phyloP scores from a whole-genome alignment of 108 stramenopile species.

The Cyclotella distinguenda region DNA sequence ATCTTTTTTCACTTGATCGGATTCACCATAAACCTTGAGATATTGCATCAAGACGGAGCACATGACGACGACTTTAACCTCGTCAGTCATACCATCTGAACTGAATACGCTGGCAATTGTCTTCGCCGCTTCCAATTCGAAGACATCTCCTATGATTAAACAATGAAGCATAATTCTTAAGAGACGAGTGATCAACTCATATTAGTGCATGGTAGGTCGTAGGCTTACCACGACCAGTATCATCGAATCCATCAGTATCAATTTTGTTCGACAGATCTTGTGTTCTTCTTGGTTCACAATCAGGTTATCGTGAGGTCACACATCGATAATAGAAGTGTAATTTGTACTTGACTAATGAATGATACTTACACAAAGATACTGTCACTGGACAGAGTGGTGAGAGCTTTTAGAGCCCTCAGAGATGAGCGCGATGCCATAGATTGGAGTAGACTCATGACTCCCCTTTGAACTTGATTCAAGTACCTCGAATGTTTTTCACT shows the following conservation, averaged over 20 bases:
- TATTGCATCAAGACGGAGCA: conserved; percentile 51
- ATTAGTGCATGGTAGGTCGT: background rate
- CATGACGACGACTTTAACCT: conserved; percentile 51
- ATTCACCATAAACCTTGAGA: conserved; percentile 31
- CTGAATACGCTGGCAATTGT: conserved; percentile 46
- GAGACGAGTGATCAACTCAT: background rate
- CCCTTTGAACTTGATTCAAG: conserved; percentile 76
- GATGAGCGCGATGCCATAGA: conserved; percentile 70
- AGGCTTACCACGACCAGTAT: conserved; percentile 9
- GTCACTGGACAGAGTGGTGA: conserved; percentile 50
- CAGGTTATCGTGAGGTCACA: too few species aligned
- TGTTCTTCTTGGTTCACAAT: conserved; percentile 15
- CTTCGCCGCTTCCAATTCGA: conserved; percentile 61
- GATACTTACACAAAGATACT: conserved; percentile 30
- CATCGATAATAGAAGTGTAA: too few species aligned
- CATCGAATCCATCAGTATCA: background rate
- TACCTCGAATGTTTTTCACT: conserved; percentile 53
- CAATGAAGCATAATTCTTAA: background rate
- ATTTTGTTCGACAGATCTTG: conserved; percentile 13
- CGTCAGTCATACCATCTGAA: conserved; percentile 44
- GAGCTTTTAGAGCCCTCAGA: conserved; percentile 49
- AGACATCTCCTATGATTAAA: conserved; percentile 35
- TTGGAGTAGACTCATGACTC: conserved; percentile 62
- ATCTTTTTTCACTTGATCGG: conserved; percentile 3
- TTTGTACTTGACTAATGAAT: background rate